Evolutionary conservation across 108 stramenopile species (phyloP).

Genomic region (Skeletonema potamos): DNA sequence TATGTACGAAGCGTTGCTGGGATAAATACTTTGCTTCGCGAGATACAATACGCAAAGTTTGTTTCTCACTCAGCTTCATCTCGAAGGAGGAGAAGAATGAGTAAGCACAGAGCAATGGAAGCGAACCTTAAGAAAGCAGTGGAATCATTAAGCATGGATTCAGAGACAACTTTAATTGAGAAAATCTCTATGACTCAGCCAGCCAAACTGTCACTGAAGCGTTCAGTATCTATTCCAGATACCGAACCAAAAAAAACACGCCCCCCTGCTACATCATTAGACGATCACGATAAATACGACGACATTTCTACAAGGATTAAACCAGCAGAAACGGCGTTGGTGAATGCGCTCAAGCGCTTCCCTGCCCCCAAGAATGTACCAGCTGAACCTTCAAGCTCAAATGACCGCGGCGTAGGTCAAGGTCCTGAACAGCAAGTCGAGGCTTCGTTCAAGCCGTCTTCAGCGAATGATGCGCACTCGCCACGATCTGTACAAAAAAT

Average conservation of each 20-base stretch:
- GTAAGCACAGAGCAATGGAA: not conserved
- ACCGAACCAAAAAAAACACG: not conserved
- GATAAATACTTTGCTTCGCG: not conserved
- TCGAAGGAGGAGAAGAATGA: conserved; percentile 6
- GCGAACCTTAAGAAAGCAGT: conserved; percentile 15
- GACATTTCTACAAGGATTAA: not conserved
- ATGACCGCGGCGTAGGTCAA: not conserved
- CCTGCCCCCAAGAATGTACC: not conserved
- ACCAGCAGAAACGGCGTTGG: conserved; percentile 3
- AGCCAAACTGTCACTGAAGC: not conserved
- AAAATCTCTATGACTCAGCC: not conserved
- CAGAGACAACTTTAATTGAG: not conserved
- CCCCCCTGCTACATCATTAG: conserved; percentile 10
- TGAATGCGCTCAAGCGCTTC: conserved; percentile 12
- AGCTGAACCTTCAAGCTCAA: not conserved
- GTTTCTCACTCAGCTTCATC: conserved; percentile 23
- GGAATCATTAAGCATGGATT: not conserved
- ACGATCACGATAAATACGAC: conserved; percentile 1
- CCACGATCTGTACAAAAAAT: not conserved
- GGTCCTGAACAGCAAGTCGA: not conserved
- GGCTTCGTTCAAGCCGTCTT: not conserved
- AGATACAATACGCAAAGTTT: conserved; percentile 17
- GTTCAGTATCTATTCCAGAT: not conserved
- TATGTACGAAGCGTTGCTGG: not conserved
- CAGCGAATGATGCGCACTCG: not conserved